Evolutionary conservation across 192 early-diverging fungal species (phyloP), one percentile per base, ranked within the genome.

Genomic region (Blastocladiella britannica): DNA sequence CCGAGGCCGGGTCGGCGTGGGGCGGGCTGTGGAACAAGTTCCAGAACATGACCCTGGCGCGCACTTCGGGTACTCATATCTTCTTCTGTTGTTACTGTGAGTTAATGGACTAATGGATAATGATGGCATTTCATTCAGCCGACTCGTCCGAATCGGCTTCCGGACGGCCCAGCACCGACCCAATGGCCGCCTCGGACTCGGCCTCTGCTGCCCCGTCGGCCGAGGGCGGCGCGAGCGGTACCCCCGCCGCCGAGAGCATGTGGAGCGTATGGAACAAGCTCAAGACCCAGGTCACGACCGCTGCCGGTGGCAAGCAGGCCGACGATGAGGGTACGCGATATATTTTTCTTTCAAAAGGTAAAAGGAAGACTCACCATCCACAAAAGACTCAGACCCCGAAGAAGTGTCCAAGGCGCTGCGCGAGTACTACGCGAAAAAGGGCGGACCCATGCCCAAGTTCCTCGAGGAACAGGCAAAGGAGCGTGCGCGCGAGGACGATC

Each of bases 361-460:
- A n/a, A n/a, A n/a, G n/a, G n/a, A n/a, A n/a, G n/a, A n/a, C n/a
- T n/a, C n/a, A n/a, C n/a, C n/a, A n/a, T n/a, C n/a, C n/a, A n/a
- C 37, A 20, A 9, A 9, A 47, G 37, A 47, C 37, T 47, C 37
- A 4, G 37, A 47, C 37, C 37, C 37, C 4, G 37, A 47, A 20
- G 37, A 77, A 63, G 71, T 80, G 23, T 63, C 69, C 5, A 64
- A 74, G 26, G 59, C 72, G 51, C 56, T 80, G 23, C 64, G 76
- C 18, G 76, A 78, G 25, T 60, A 72, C 58, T 63, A 65, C 43
- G 72, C 75, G 26, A 69, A 77, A 29, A 78, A 76, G 28, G 64
- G 66, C 2, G 65, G 37, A 9, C 37, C 37, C 1, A 20, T 47
- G 15, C 37, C 37, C 15, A 20, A 47, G 2, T 47, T 47, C 37